Evolutionary conservation across 306 rosid genomes (phyloP).

Genomic region (Astragalus glycyphyllos): DNA sequence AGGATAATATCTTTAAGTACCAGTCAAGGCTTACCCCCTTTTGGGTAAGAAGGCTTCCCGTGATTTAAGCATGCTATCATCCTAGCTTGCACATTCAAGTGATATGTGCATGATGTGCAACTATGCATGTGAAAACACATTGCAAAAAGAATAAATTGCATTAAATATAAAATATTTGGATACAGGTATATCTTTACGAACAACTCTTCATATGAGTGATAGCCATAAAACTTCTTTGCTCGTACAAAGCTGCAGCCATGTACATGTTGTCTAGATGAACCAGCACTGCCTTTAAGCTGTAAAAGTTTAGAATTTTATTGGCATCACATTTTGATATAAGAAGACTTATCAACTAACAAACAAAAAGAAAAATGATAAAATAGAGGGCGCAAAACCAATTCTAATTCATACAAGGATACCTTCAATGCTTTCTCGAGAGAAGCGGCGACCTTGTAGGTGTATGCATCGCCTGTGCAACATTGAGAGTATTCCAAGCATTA

Average conservation of each 20-base stretch:
- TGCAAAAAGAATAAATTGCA: constrained; percentile 32
- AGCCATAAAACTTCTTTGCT: constrained; percentile 85
- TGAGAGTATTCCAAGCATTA: constrained; percentile 3
- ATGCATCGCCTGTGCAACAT: constrained; percentile 63
- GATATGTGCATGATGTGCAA: constrained; percentile 32
- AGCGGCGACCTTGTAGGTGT: constrained; percentile 58
- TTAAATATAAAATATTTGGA: constrained; percentile 53
- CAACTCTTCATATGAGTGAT: constrained; percentile 82
- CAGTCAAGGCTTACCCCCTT: constrained; percentile 66
- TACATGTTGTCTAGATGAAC: constrained; percentile 73
- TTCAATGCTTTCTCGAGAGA: constrained; percentile 87
- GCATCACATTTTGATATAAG: constrained; percentile 23
- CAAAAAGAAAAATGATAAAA: constrained; percentile 1
- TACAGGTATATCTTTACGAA: constrained; percentile 93
- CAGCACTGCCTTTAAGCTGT: constrained; percentile 76
- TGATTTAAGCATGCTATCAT: constrained; percentile 33
- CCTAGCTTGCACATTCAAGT: constrained; percentile 23
- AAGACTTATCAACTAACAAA: constrained; percentile 26
- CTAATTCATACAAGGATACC: constrained; percentile 56
- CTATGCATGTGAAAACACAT: constrained; percentile 31
- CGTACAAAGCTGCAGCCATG: constrained; percentile 91
- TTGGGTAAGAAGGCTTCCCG: constrained; percentile 40
- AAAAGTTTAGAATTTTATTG: constrained; percentile 33
- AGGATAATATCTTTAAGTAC: constrained; percentile 78
- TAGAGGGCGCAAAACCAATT: constrained; percentile 29